Evolutionary conservation across 208 protist genomes (phyloP).

Genomic region (Crithidia expoeki): DNA sequence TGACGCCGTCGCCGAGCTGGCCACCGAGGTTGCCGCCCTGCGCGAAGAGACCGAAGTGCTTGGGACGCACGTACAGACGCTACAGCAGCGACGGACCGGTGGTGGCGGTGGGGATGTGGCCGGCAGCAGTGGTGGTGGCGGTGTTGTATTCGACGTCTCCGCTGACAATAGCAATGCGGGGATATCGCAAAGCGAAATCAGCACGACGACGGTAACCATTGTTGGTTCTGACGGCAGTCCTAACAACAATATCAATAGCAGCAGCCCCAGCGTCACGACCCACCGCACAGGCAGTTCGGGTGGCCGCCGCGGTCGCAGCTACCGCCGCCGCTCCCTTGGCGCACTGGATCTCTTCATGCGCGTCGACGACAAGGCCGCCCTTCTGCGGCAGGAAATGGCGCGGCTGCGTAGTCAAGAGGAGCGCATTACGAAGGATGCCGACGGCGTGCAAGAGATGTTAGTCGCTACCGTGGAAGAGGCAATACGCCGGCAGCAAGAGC

Average conservation of each 20-base stretch:
- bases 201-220: background rate
- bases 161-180: background rate
- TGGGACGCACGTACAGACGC: constrained; percentile 38
- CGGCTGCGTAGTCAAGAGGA: constrained; percentile 57
- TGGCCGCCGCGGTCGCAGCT: constrained; percentile 50
- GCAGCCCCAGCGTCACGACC: background rate
- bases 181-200: constrained; percentile 3
- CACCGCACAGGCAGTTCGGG: background rate
- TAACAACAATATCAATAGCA: constrained; percentile 6
- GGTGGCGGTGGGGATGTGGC: too few species aligned
- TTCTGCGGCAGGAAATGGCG: constrained; percentile 64
- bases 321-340: constrained; percentile 54
- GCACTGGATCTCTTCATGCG: constrained; percentile 49
- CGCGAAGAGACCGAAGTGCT: constrained; percentile 68
- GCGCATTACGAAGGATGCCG: constrained; percentile 45
- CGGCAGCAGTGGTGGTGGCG: background rate
- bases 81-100: constrained; percentile 27
- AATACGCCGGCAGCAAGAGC: constrained; percentile 60
- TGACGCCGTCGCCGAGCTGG: constrained; percentile 61
- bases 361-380: constrained; percentile 74
- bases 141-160: background rate
- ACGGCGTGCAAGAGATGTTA: constrained; percentile 65
- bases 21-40: constrained; percentile 68
- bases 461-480: constrained; percentile 83
- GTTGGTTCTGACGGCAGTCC: background rate